phyloP scores from a whole-genome alignment of 2,329 filamentous ascomycete species.

The Harringtonia lauricola region DNA sequence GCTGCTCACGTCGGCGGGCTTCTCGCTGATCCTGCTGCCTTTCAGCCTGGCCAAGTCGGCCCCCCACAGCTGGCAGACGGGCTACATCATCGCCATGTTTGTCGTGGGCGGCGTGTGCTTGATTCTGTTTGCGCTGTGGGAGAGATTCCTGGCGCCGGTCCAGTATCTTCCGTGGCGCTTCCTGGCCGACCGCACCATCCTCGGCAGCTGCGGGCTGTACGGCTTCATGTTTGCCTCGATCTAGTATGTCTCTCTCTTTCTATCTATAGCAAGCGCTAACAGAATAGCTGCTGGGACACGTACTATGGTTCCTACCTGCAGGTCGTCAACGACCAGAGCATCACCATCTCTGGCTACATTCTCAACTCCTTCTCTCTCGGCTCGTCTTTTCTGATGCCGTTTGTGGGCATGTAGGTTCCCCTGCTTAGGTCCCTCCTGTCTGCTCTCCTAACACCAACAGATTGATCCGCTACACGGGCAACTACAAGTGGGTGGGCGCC shows the following conservation, averaged over 20 bases:
- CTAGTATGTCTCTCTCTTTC: not conserved
- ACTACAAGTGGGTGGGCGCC: slow-evolving; percentile 27
- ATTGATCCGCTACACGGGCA: slow-evolving; percentile 33
- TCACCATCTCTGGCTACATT: slow-evolving; percentile 8
- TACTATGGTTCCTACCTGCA: slow-evolving; percentile 11
- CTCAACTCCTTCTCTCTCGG: slow-evolving; percentile 7
- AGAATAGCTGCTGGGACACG: slow-evolving; percentile 5
- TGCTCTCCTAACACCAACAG: slow-evolving; percentile 31
- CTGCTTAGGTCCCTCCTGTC: slow-evolving; percentile 2
- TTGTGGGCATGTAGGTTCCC: too few relatives aligned
- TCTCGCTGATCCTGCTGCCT: slow-evolving; percentile 55
- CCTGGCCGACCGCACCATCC: slow-evolving; percentile 33
- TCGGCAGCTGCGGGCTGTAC: slow-evolving; percentile 13
- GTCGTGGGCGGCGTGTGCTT: slow-evolving; percentile 25
- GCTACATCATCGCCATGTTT: slow-evolving; percentile 29
- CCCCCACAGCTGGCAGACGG: slow-evolving; percentile 26
- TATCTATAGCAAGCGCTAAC: too few relatives aligned
- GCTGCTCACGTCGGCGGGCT: slow-evolving; percentile 48
- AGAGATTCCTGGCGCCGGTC: slow-evolving; percentile 24
- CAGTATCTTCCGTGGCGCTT: slow-evolving; percentile 30
- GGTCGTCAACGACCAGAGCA: slow-evolving; percentile 10
- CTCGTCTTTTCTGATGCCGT: slow-evolving; percentile 24
- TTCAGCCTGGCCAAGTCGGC: slow-evolving; percentile 44
- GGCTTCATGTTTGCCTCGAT: slow-evolving; percentile 8
- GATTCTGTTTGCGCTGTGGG: slow-evolving; percentile 25